Evolutionary conservation across 306 rosid species (phyloP).

Genomic region (Lithocarpus polystachyus): DNA sequence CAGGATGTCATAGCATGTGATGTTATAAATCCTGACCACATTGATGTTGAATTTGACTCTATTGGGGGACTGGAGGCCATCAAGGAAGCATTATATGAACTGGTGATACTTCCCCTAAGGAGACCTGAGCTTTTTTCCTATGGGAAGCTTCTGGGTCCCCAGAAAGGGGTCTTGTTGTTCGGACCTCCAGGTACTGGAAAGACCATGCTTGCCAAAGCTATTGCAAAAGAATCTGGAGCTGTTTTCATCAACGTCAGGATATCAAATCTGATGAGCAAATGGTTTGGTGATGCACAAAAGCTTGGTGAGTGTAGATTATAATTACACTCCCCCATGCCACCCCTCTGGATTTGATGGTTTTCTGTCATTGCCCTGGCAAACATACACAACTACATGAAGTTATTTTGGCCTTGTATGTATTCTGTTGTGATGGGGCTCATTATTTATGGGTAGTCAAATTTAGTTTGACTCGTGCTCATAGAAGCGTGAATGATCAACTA

Average conservation of each 20-base stretch:
- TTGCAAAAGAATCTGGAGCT: constrained; percentile 95
- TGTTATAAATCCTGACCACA: constrained; percentile 92
- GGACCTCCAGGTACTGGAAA: constrained; percentile 99
- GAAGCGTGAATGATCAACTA: not conserved
- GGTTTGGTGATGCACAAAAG: constrained; percentile 99
- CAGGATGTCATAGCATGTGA: constrained; percentile 98
- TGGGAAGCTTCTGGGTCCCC: constrained; percentile 95
- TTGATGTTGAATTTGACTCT: constrained; percentile 79
- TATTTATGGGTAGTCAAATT: not conserved
- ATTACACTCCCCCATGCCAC: not conserved
- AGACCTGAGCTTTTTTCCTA: constrained; percentile 78
- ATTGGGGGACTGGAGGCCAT: constrained; percentile 85
- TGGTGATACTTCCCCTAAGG: constrained; percentile 83
- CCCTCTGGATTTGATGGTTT: not conserved
- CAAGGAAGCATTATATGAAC: constrained; percentile 78
- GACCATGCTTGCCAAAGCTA: constrained; percentile 99
- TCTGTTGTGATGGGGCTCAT: not conserved
- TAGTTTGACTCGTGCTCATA: not conserved
- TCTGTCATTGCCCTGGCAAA: not conserved
- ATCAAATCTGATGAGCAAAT: constrained; percentile 98
- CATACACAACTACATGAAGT: not conserved
- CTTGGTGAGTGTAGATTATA: constrained; percentile 62
- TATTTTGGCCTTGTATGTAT: not conserved
- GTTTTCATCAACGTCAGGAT: constrained; percentile 88
- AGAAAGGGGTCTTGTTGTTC: constrained; percentile 84